Evolutionary conservation across 148 eudicot species (phyloP).

Genomic region (Persicaria maculosa): DNA sequence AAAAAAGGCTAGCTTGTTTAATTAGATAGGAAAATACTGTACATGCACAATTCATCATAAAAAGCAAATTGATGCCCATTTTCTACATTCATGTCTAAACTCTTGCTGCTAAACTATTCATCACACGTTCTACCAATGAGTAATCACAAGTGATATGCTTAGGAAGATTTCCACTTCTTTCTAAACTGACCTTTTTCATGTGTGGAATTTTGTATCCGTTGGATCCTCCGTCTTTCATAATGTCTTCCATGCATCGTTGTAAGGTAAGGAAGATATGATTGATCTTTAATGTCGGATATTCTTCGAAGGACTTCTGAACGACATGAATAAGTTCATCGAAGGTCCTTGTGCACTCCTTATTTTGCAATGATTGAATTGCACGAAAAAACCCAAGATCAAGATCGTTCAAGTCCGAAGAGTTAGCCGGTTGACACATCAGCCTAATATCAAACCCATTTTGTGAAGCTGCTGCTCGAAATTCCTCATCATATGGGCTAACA

Average conservation of each 20-base stretch:
- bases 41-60: too few relatives aligned
- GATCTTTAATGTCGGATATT: not conserved
- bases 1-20: too few relatives aligned
- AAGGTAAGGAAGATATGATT: slow-evolving; percentile 6
- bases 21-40: too few relatives aligned
- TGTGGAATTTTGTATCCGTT: not conserved
- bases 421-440: too few relatives aligned
- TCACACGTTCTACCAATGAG: not conserved
- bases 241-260: not conserved
- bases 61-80: too few relatives aligned
- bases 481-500: too few relatives aligned
- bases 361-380: not conserved
- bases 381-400: not conserved
- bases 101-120: slow-evolving; percentile 2
- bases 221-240: not conserved
- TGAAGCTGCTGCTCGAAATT: too few relatives aligned
- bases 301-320: not conserved
- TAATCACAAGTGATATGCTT: not conserved
- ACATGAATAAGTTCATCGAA: not conserved
- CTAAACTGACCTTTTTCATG: not conserved
- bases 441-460: too few relatives aligned
- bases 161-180: slow-evolving; percentile 1
- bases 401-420: too few relatives aligned
- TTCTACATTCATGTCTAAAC: too few relatives aligned
- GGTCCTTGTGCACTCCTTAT: not conserved